phyloP scores from a whole-genome alignment of 257 asterid genomes.

The Knoxia roxburghii region DNA sequence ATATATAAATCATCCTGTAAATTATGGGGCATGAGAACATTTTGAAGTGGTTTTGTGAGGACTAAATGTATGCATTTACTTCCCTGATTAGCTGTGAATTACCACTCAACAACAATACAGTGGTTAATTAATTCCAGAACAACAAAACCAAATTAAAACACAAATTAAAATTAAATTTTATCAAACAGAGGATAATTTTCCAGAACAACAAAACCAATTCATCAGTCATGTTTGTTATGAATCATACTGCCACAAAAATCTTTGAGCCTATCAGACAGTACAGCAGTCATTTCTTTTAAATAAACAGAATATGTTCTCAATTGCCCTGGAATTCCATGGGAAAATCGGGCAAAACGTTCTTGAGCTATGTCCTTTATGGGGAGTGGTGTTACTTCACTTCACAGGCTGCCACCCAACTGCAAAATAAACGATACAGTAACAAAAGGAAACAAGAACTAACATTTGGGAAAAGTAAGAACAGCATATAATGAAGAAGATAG shows the following conservation, averaged over 20 bases:
- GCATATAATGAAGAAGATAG: background rate
- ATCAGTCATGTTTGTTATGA: background rate
- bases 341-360: background rate
- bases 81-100: background rate
- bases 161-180: no score
- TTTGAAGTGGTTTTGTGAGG: background rate
- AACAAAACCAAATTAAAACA: background rate
- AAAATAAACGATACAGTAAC: conserved; percentile 17
- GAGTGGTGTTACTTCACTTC: conserved; percentile 28
- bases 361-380: background rate
- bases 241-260: background rate
- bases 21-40: background rate
- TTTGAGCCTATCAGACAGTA: conserved; percentile 5
- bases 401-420: conserved; percentile 91
- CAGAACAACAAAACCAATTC: background rate
- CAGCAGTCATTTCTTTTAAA: background rate
- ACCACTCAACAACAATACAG: no score
- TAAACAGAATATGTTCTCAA: background rate
- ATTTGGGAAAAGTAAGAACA: background rate
- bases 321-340: background rate
- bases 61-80: background rate
- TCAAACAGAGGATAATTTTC: no score
- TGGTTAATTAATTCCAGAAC: no score
- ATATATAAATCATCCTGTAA: conserved; percentile 2
- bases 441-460: background rate